phyloP scores from a whole-genome alignment of 306 rosid genomes.

The Parietaria judaica region DNA sequence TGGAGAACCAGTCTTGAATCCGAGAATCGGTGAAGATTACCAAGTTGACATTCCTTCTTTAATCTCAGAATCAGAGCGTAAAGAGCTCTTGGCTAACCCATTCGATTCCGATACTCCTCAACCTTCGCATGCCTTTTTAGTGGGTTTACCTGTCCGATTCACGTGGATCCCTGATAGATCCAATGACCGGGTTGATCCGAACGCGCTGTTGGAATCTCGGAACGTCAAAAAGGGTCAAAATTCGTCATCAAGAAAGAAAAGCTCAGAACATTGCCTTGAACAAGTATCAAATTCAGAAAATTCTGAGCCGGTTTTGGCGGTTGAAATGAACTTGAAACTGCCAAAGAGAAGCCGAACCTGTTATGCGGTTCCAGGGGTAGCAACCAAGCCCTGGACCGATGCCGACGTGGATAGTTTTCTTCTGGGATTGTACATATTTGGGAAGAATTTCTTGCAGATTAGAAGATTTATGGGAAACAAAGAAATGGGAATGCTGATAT shows the following conservation, averaged over 20 bases:
- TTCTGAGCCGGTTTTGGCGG: constrained; percentile 9
- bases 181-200: constrained; percentile 18
- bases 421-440: constrained; percentile 68
- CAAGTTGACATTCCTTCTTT: constrained; percentile 57
- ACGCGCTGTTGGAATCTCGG: constrained; percentile 20
- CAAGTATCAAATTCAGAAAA: constrained; percentile 20
- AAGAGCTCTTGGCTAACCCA: constrained; percentile 31
- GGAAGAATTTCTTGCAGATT: constrained; percentile 56
- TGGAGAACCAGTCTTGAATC: constrained; percentile 35
- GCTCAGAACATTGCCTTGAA: constrained; percentile 14
- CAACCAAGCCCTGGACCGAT: constrained; percentile 45
- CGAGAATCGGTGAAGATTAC: constrained; percentile 53
- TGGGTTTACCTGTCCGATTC: constrained; percentile 50
- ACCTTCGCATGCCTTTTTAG: constrained; percentile 28
- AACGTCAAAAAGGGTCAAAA: constrained; percentile 20
- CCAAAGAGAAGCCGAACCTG: constrained; percentile 13
- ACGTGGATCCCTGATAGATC: constrained; percentile 32
- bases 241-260: constrained; percentile 18
- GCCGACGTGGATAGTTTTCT: constrained; percentile 51
- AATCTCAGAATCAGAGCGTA: constrained; percentile 30
- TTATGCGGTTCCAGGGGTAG: constrained; percentile 31
- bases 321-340: constrained; percentile 18
- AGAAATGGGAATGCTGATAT: constrained; percentile 49
- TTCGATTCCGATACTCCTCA: constrained; percentile 24
- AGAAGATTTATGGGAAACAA: constrained; percentile 49